Base-by-base conservation (phyloP, 2,329 filamentous ascomycete genomes). In the Epichloe amarillans region DNA sequence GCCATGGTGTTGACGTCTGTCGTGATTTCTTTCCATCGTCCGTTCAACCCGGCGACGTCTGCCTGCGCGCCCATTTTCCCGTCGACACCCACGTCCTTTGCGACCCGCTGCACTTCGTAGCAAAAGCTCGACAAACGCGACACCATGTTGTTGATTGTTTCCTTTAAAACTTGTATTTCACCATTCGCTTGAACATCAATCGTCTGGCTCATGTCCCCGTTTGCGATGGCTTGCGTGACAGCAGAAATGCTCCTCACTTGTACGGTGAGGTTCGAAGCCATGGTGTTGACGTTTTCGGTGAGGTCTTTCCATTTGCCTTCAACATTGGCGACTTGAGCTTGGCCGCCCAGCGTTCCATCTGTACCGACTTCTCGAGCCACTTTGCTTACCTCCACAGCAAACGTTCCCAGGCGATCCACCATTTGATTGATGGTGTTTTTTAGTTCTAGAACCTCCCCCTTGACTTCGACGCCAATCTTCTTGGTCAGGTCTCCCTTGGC, bases 381-480 rank as follows among this genome's bases (percentile, higher is more conserved):
- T 66, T 93, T 90, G 66, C 91, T 96, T 64, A 97, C 91, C 67
- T 97, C 90, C 59, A 93, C 93, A 52, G 91, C 91, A 65, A 97
- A 97, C 44, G 91, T 91, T 59, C 94, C 88, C 43, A 97, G 76
- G 61, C 95, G 89, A 67, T 97, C 91, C 65, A 97, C 93, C 91
- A 97, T 97, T 63, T 87, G 94, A 68, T 97, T 97, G 72, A 97
- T 97, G 7, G 91, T 98, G 62, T 90, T 88, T 71, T 98, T 98
- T 55, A 98, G 74, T 64, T 95, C 88, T 49, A 94, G 72, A 60
- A 98, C 97, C 71, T 98, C 93, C 62, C 91, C 91, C 66, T 89
- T 83, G 49, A 89, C 93, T 60, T 94, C 88, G 56, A 95, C 88
- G 55, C 88, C 86, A 63, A 98, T 96, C 73, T 96, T 97, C 71